Evolutionary conservation across 2,329 filamentous ascomycete genomes (phyloP), one percentile per base, ranked within the genome.

Genomic region (Fusarium odoratissimum): DNA sequence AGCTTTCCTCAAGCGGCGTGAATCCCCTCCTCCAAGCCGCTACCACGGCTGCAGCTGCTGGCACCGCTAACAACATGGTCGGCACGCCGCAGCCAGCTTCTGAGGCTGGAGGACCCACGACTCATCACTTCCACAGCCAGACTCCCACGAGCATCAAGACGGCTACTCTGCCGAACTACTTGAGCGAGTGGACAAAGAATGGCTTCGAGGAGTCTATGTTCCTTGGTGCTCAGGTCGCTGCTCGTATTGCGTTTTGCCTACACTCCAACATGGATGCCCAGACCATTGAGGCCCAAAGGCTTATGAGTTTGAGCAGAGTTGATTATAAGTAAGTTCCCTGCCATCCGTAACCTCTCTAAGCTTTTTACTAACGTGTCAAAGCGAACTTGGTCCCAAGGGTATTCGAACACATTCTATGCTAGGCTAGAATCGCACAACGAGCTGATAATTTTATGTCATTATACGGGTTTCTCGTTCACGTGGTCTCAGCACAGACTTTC

Each of bases 21-120:
- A 98, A 98, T 80, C 95, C 95, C 19, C 91, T 98, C 7, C 89
- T 98, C 8, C 93, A 97, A 67, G 95, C 95, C 8, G 96, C 96
- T 4, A 97, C 95, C 1, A 95, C 93, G 6, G 91, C 91, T 4
- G 88, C 87, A 48, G 80, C 87, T 48, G 82, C 86, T 57, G 84
- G 87, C 62, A 82, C 84, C 52, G 82, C 86, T 67, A 81, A 83
- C 75, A 48, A 80, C 35, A 78, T 80, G 11, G 79, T 80, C 2
- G 83, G 82, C 25, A 83, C 82, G 8, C 82, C 83, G 1, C 78
- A 79, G 40, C 80, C 83, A 11, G 86, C 84, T 21, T 86, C 84
- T 37, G 82, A 82, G 31, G 79, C 76, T 8, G 81, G 77, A 54
- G 82, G 79, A 2, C 82, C 81, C 21, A 76, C 80, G 46, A 78